Base-by-base conservation (phyloP, 306 rosid genomes). In the Carpinus viminea region DNA sequence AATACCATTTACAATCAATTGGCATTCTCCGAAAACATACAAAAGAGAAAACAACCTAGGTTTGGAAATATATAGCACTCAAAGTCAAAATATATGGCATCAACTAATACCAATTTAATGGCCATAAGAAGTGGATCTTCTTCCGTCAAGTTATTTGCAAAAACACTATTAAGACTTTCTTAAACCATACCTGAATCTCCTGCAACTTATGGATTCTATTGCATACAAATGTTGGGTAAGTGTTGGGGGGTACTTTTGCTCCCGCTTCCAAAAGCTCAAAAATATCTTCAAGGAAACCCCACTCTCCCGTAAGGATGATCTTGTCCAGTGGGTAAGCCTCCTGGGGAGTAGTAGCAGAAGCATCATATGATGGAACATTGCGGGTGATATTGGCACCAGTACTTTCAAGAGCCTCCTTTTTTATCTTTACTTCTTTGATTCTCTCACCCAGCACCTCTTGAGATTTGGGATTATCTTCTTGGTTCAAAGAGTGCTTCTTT, bases 241-340 rank as follows among this genome's bases (percentile, higher is more conserved):
- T 76, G 48, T 78, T 72, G 75, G 79, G 79, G 73, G 80, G 68
- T 20, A 83, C 78, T 78, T 81, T 87, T 68, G 70, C 28, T 76
- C 55, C 86, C 59, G 3, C 74, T 24, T 76, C 85, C 86, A 84
- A 74, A 60, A 52, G 81, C 36, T 81, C 2, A 77, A 82, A 90
- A 79, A 95, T 77, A 88, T 93, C 98, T 78, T 81, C 85, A 53
- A 95, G 93, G 79, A 70, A 79, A 81, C 38, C 81, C 98, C 96
- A 90, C 78, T 95, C 99, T 79, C 86, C 91, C 57, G 66, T 68
- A 68, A 86, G 83, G 72, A 93, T 93, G 79, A 95, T 95, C 89
- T 89, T 79, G 70, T 91, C 94, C 80, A 93, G 78, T 48, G 93
- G 83, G 84, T 89, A 95, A 80, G 90, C 98, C 85, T 85, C 89